These are phyloP conservation scores for Fusarium bactridioides DNA, from an alignment of 2,329 filamentous ascomycete species.

Conservation along the genomic window DNA sequence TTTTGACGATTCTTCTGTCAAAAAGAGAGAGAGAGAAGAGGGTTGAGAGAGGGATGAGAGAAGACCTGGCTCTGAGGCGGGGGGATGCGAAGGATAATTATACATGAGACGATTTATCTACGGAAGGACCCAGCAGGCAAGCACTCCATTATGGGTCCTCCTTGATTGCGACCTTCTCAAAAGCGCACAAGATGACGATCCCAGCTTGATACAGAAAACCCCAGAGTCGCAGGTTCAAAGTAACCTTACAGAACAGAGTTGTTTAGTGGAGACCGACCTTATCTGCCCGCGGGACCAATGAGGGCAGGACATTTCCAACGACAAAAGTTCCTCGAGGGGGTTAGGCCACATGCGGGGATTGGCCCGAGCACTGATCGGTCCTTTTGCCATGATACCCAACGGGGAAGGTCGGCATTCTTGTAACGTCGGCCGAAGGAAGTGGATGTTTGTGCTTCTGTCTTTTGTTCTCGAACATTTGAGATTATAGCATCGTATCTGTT, in stretches of 20 bases:
- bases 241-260: slow-evolving; percentile 13
- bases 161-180: background rate
- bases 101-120: slow-evolving; percentile 14
- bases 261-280: slow-evolving; percentile 20
- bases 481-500: background rate
- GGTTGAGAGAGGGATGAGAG: background rate
- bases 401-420: slow-evolving; percentile 16
- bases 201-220: slow-evolving; percentile 8
- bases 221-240: background rate
- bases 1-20: slow-evolving; percentile 29
- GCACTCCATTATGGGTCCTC: background rate
- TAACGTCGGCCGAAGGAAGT: slow-evolving; percentile 10
- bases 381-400: slow-evolving; percentile 29
- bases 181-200: slow-evolving; percentile 1
- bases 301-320: background rate
- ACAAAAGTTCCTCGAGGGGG: slow-evolving; percentile 22
- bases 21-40: background rate
- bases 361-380: slow-evolving; percentile 30
- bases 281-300: slow-evolving; percentile 2
- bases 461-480: background rate
- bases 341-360: slow-evolving; percentile 28
- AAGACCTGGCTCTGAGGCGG: background rate
- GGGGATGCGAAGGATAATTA: slow-evolving; percentile 5
- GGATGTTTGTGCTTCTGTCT: background rate
- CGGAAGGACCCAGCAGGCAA: background rate